Evolutionary conservation across 2,329 filamentous ascomycete species (phyloP), one percentile per base, ranked within the genome.

Genomic region (Neofusicoccum sp.): DNA sequence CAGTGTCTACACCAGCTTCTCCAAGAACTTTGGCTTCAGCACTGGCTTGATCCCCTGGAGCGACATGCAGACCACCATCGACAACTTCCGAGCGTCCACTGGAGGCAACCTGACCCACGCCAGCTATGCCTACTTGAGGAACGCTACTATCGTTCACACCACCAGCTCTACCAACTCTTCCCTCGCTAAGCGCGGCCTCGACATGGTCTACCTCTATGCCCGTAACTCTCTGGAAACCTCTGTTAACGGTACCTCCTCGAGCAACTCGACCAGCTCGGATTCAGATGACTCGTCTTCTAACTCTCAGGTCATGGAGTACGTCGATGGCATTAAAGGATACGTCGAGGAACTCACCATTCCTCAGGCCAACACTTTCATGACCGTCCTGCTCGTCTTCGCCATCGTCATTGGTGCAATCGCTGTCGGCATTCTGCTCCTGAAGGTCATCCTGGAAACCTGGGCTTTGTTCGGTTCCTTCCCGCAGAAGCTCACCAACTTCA

Each of bases 331-430:
- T 70, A 85, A 93, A 75, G 91, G 86, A 34, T 96, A 90, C 71
- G 89, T 89, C n/a, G 88, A 97, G 73, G 84, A 93, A 74, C 85
- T 97, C 63, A 87, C 86, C 47, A 93, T 98, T 60, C 95, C 95
- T 16, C 86, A 90, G 69, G 88, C 91, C 54, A 96, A 97, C 79
- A 93, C 92, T 1, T 98, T 98, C 80, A 96, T 99, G 93, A 97
- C 92, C 0, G 88, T 97, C 4, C 84, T 98, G 1, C 82, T 98
- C 58, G 82, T 97, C 64, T 94, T 97, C 65, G 91, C 92, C 66
- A 95, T 97, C 67, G 83, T 96, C 59, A 86, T 98, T 67, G 93
- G 88, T 3, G 85, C 86, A 37, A 94, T 97, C 67, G 89, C 91
- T 47, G 90, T 97, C 29, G 87, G 91, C 31, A 93, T 98, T 68